Conservation (phyloP, 768 basidiomycete species). For the Arthromyces matolae region DNA sequence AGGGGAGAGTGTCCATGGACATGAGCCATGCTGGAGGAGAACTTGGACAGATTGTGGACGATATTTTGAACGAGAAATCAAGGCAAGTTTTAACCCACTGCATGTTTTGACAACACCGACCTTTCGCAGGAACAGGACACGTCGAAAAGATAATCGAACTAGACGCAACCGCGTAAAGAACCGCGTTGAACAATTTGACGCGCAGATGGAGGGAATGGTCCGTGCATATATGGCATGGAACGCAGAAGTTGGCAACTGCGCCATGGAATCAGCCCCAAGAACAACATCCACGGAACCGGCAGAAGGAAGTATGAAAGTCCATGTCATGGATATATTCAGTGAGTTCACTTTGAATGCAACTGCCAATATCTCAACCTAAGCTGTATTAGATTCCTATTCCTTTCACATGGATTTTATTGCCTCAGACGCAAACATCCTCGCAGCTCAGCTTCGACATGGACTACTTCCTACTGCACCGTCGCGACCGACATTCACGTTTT, state of each 20-base stretch:
- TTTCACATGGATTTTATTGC: neutral
- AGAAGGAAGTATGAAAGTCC: too few species aligned
- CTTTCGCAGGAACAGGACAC: neutral
- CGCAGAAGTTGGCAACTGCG: neutral
- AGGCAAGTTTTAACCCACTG: neutral
- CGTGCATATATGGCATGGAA: neutral
- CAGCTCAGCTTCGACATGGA: neutral
- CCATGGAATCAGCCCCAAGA: too few species aligned
- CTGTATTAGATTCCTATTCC: neutral
- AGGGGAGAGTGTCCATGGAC: neutral
- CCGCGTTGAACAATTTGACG: neutral
- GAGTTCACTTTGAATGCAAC: neutral
- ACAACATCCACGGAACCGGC: too few species aligned
- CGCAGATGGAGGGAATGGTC: neutral
- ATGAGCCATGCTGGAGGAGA: conserved; percentile 7
- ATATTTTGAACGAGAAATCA: neutral
- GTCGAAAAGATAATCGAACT: neutral
- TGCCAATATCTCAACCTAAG: neutral
- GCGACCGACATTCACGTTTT: neutral
- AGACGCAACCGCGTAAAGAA: neutral
- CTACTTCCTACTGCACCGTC: neutral
- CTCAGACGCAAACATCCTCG: neutral
- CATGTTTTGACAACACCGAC: neutral
- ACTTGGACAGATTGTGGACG: conserved; percentile 3
- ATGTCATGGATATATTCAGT: neutral